Evolutionary conservation across 1,139 yeast species (phyloP).

Genomic region (Spathaspora sp.): DNA sequence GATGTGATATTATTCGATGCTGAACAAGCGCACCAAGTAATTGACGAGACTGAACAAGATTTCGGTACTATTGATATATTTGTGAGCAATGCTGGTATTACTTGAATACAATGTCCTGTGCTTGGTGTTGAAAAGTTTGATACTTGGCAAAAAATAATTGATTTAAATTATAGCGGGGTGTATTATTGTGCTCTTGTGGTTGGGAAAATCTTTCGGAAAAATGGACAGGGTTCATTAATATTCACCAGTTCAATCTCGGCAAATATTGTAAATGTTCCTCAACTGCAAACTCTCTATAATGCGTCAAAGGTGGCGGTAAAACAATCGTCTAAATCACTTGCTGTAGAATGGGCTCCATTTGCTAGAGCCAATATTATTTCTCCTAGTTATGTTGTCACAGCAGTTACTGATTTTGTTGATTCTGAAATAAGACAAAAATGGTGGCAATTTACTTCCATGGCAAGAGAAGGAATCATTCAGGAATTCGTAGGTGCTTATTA

Average conservation of each 20-base stretch:
- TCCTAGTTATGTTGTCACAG: conserved; percentile 73
- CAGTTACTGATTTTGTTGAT: conserved; percentile 49
- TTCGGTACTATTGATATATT: conserved; percentile 79
- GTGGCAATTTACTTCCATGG: conserved; percentile 64
- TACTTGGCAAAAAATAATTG: conserved; percentile 64
- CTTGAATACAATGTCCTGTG: conserved; percentile 76
- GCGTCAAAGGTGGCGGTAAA: conserved; percentile 85
- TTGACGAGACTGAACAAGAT: conserved; percentile 61
- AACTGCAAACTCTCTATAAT: conserved; percentile 82
- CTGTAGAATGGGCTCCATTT: conserved; percentile 82
- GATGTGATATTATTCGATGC: conserved; percentile 65
- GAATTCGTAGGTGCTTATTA: conserved; percentile 84
- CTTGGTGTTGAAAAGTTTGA: conserved; percentile 49
- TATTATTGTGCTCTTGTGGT: conserved; percentile 71
- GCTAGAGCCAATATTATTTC: conserved; percentile 77
- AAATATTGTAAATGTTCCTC: conserved; percentile 78
- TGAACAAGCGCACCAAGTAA: conserved; percentile 55
- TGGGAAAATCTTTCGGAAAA: conserved; percentile 68
- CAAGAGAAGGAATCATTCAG: conserved; percentile 75
- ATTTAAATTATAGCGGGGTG: conserved; percentile 73
- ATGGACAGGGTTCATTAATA: conserved; percentile 70
- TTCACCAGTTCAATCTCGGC: conserved; percentile 88
- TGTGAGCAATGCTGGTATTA: conserved; percentile 90
- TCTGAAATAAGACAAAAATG: conserved; percentile 29
- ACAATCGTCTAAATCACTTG: conserved; percentile 74